These are phyloP conservation scores for Phialophora chinensis DNA, from an alignment of 2,329 filamentous ascomycete genomes.

Conservation along the genomic window DNA sequence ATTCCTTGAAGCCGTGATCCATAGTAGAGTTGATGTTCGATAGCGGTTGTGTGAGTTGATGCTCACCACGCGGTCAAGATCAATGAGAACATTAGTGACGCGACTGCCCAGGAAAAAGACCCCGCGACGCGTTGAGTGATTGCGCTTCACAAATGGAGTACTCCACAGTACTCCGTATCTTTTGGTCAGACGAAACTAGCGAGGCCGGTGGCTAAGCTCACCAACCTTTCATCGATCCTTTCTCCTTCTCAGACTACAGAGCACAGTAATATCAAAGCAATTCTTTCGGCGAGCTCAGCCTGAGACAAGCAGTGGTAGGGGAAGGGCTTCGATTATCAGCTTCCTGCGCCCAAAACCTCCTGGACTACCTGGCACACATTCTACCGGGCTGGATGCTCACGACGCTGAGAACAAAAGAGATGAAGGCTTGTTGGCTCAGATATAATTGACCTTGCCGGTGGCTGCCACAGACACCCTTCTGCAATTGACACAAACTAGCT, in stretches of 20 bases:
- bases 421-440: background rate
- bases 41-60: background rate
- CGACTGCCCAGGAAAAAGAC: background rate
- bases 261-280: background rate
- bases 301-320: background rate
- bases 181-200: background rate
- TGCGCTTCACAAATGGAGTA: background rate
- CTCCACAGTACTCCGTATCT: background rate
- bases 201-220: background rate
- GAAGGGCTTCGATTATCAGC: background rate
- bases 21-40: background rate
- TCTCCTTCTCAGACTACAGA: background rate
- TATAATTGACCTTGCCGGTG: background rate
- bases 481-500: background rate
- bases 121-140: constrained; percentile 1
- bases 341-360: background rate
- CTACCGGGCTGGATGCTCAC: background rate
- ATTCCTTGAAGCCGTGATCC: constrained; percentile 66
- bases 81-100: background rate
- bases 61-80: background rate
- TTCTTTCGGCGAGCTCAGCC: background rate
- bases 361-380: background rate
- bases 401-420: background rate
- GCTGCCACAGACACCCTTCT: background rate
- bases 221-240: background rate